Conservation (phyloP, 495 filamentous ascomycete species). For the Letharia lupina region DNA sequence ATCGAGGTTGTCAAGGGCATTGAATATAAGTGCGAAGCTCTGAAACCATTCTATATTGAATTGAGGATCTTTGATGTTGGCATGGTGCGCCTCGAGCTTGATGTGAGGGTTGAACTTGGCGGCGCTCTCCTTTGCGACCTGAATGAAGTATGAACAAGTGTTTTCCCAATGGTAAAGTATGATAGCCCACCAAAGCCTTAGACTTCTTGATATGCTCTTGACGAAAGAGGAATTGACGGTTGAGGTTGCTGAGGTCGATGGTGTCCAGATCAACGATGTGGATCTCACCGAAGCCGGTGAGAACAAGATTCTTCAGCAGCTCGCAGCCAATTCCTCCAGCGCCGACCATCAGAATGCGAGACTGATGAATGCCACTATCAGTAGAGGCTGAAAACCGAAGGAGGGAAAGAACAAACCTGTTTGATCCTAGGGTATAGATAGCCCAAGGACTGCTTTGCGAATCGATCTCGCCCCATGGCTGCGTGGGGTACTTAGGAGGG, state of each 20-base stretch:
- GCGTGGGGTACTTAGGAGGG: constrained; percentile 2
- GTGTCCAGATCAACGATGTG: constrained; percentile 97
- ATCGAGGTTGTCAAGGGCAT: constrained; percentile 93
- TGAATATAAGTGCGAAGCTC: constrained; percentile 80
- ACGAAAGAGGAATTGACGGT: constrained; percentile 95
- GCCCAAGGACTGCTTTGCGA: constrained; percentile 55
- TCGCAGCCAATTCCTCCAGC: constrained; percentile 97
- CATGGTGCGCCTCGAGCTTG: constrained; percentile 84
- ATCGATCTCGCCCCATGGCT: constrained; percentile 47
- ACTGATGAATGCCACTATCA: constrained; percentile 42
- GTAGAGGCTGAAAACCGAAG: constrained; percentile 3
- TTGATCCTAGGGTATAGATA: constrained; percentile 53
- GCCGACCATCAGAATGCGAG: constrained; percentile 86
- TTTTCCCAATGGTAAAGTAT: not conserved
- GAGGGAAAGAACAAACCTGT: constrained; percentile 42
- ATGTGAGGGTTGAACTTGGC: constrained; percentile 83
- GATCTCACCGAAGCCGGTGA: constrained; percentile 88
- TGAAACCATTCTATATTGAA: constrained; percentile 91
- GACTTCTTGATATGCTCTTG: constrained; percentile 97
- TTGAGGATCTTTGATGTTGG: constrained; percentile 87
- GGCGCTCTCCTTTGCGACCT: constrained; percentile 93
- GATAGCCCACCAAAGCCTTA: constrained; percentile 71
- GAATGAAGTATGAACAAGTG: constrained; percentile 16
- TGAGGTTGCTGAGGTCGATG: constrained; percentile 95
- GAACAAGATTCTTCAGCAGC: constrained; percentile 90